These are phyloP conservation scores for Tricholoma furcatifolium DNA, from an alignment of 768 basidiomycete genomes.

Conservation along the genomic window DNA sequence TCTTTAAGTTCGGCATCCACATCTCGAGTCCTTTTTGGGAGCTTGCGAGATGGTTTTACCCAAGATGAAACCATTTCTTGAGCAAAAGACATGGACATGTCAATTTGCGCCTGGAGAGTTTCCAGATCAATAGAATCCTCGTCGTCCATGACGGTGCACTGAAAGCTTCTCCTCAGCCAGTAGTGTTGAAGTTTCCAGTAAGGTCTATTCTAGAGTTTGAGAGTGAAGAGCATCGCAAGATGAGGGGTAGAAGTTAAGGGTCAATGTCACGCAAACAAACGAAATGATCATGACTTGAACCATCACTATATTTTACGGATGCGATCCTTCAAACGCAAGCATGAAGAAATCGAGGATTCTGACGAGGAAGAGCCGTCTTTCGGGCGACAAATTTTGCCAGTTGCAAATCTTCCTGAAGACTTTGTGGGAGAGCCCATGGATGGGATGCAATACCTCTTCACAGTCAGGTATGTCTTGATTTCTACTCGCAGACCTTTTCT, in stretches of 20 bases:
- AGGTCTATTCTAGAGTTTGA: background rate
- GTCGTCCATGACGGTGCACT: slow-evolving; percentile 25
- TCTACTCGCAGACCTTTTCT: background rate
- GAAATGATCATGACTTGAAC: background rate
- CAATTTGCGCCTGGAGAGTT: slow-evolving; percentile 77
- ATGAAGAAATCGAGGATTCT: slow-evolving; percentile 45
- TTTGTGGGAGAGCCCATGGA: slow-evolving; percentile 66
- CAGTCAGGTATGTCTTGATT: slow-evolving; percentile 62
- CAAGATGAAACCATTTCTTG: slow-evolving; percentile 75
- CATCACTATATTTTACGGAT: slow-evolving; percentile 13
- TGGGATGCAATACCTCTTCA: slow-evolving; percentile 80
- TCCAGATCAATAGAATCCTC: slow-evolving; percentile 65
- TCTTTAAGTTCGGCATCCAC: slow-evolving; percentile 61
- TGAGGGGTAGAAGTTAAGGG: background rate
- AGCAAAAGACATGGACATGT: slow-evolving; percentile 75
- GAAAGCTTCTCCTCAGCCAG: background rate
- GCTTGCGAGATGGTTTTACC: slow-evolving; percentile 56
- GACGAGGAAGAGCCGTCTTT: slow-evolving; percentile 62
- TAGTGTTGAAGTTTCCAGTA: background rate
- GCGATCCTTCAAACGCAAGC: slow-evolving; percentile 53
- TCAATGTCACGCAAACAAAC: background rate
- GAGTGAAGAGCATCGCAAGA: background rate
- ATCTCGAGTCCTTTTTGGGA: slow-evolving; percentile 33
- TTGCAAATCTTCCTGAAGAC: slow-evolving; percentile 73
- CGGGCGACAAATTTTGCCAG: slow-evolving; percentile 74